Evolutionary conservation across 1,284 basidiomycete genomes (phyloP), one percentile per base, ranked within the genome.

Genomic region (Cerrena zonata): DNA sequence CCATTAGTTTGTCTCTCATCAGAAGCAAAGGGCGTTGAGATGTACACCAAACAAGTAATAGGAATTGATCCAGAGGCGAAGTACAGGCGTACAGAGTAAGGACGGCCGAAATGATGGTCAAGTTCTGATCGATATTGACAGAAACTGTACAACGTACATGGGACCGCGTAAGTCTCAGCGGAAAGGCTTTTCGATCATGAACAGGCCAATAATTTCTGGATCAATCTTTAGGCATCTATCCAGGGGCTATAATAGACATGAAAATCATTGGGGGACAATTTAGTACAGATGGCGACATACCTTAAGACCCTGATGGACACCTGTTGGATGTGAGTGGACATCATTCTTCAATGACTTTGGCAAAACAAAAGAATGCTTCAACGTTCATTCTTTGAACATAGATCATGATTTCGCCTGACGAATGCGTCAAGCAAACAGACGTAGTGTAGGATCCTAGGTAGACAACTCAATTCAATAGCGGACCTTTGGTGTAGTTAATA

Each of bases 331-430:
- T 98, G 98, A 94, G 72, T 12, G 94, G 95, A 69, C 94, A 97
- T 12, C 80, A 86, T 52, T 87, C 80, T 70, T 97, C 94, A 60
- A 98, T 96, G 64, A 99, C 97, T 56, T 86, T 86, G 25, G 90
- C 82, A 64, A 98, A 98, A 68, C 91, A 96, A 53, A 87, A 90
- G 69, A 97, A 99, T 0, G 95, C 95, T 68, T 99, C 95, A 36
- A 98, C 95, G 66, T 99, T 99, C 94, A 98, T 97, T 30, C 94
- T 94, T 69, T 96, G 94, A 10, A 97, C 93, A 62, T 97, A 97
- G 36, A 62, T 89, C 87, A 58, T 89, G 78, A 69, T 89, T 91
- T 58, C 89, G 78, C 95, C 95, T 98, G 2, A 96, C 94, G 66
- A 97, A 98, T 0, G 94, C 95, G 64, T 99, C 95, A 23, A 99